phyloP scores from a whole-genome alignment of 306 rosid genomes.

The Pterocarpus santalinus region DNA sequence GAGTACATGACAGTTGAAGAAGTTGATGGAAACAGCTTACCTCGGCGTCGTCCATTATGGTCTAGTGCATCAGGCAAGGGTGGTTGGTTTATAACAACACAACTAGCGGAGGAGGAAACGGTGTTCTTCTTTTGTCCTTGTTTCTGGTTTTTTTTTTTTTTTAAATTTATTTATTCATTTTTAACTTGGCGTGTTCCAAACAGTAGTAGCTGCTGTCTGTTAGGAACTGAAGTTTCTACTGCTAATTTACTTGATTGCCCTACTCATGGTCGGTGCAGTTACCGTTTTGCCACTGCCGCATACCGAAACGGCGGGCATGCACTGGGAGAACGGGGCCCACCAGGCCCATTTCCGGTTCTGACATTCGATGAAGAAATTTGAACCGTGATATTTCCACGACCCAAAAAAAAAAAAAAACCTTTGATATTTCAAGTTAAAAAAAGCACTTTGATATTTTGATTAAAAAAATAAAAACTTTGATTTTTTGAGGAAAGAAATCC shows the following conservation, averaged over 20 bases:
- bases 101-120: conserved; percentile 37
- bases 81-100: not conserved
- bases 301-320: conserved; percentile 23
- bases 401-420: too few relatives aligned
- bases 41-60: conserved; percentile 56
- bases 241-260: conserved; percentile 38
- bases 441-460: too few relatives aligned
- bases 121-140: conserved; percentile 47
- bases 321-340: not conserved
- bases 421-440: too few relatives aligned
- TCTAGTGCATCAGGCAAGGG: conserved; percentile 13
- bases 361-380: too few relatives aligned
- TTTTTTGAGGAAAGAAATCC: too few relatives aligned
- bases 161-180: too few relatives aligned
- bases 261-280: not conserved
- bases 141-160: too few relatives aligned
- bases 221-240: conserved; percentile 53
- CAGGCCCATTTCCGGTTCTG: not conserved
- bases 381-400: too few relatives aligned
- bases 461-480: too few relatives aligned
- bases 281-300: conserved; percentile 42
- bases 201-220: conserved; percentile 56
- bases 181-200: too few relatives aligned
- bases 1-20: not conserved
- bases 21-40: not conserved